Evolutionary conservation across 352 stramenopile species (phyloP), one percentile per base, ranked within the genome.

Genomic region (Elongisporangium senticosum): DNA sequence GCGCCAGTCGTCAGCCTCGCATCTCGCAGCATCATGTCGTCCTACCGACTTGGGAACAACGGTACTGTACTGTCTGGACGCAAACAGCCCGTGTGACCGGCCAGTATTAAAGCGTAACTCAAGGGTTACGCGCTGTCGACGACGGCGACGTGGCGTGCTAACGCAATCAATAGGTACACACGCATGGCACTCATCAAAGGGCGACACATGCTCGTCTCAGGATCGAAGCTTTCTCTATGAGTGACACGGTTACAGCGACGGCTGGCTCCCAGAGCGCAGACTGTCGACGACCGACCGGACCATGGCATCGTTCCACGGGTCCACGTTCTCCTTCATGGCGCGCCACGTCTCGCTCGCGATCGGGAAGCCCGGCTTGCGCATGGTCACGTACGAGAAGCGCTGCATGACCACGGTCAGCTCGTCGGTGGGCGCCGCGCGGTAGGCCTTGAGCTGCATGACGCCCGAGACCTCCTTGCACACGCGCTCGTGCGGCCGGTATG

Each of bases 331-430:
- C 22, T 52, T 53, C 39, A 76, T 47, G 19, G 66, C 59, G 53
- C 51, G 43, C 66, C 66, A 74, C 1, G 39, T 54, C 20, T 64
- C 56, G 19, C 52, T 37, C 3, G 52, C 4, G 24, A 72, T 66
- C 22, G 63, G 54, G 58, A 77, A 77, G 19, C 51, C 40, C 4
- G 69, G 66, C 15, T 49, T 59, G 7, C 64, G 59, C 40, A 77
- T 20, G 19, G 56, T 68, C 28, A 62, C 71, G 22, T 67, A 61
- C 53, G 71, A 62, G 63, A 66, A 77, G 4, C 69, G 49, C 22
- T 61, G 70, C 50, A 76, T 58, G 19, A 76, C 69, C 20, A 72
- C 67, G 20, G 74, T 37, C 40, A 58, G 47, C 37, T 72, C 59
- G n/a, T 68, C n/a, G 7, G 33, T 17, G 33, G 33, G 33, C 33